phyloP scores from a whole-genome alignment of 1,284 basidiomycete genomes.

The Macrocystidia cucumis region DNA sequence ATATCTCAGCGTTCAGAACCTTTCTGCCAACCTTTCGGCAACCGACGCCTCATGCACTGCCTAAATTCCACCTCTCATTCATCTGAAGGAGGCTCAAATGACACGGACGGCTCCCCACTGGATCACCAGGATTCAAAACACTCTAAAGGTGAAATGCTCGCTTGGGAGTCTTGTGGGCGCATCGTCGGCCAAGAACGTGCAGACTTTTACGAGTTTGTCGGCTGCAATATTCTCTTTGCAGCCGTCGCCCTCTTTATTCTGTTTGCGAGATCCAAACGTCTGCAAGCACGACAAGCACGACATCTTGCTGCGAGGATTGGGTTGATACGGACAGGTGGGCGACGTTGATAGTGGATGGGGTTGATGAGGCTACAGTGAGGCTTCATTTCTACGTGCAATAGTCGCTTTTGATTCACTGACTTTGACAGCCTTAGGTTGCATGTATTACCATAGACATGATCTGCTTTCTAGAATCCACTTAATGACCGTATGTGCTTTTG shows the following conservation, averaged over 20 bases:
- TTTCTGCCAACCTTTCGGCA: conserved; percentile 88
- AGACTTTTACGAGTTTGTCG: conserved; percentile 86
- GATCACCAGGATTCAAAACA: conserved; percentile 15
- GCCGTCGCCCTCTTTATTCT: conserved; percentile 58
- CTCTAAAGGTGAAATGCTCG: conserved; percentile 60
- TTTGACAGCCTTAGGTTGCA: no score
- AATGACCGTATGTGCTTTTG: no score
- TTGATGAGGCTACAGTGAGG: no score
- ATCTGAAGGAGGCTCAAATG: no score
- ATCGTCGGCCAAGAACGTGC: conserved; percentile 69
- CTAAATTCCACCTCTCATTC: conserved; percentile 29
- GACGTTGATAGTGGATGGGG: no score
- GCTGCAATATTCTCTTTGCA: conserved; percentile 71
- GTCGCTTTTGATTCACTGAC: no score
- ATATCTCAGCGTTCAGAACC: conserved; percentile 64
- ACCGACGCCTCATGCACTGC: conserved; percentile 81
- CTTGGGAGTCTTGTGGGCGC: conserved; percentile 88
- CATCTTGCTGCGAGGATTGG: conserved; percentile 82
- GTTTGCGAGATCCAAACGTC: conserved; percentile 56
- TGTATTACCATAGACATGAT: no score
- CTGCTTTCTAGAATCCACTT: no score
- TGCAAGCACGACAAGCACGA: conserved; percentile 69
- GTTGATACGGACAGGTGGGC: conserved; percentile 26
- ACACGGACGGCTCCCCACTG: no score
- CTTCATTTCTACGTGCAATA: no score